Base-by-base conservation (phyloP, 139 green algal species). In the Eudorina sp. region DNA sequence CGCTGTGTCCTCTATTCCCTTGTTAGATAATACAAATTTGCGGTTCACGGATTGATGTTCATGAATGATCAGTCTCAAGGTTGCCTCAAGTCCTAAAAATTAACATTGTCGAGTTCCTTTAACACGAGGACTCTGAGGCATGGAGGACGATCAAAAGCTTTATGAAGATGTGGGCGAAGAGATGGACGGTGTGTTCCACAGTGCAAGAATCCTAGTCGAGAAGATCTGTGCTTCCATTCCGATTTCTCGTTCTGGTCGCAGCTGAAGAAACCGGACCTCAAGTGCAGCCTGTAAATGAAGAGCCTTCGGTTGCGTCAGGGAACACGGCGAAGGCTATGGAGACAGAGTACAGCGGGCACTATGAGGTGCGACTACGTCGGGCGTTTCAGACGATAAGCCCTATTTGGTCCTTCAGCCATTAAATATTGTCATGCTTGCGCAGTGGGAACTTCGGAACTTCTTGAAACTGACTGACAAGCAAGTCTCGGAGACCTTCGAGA, bases 401-500 rank as follows among this genome's bases (percentile, higher is more conserved):
- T 76, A 60, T 76, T 2, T 79, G 18, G 38, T 1, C 16, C 36
- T 79, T 36, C 19, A 13, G 69, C 69, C 69, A 27, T 29, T 19
- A 13, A 58, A 25, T 41, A 31, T 40, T n/a, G 40, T 51, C 70
- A 0, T n/a, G n/a, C 13, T 45, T 29, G n/a, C 53, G 79, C 92
- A 96, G 93, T 94, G 92, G 92, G 58, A 77, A 53, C 83, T 96
- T 4, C 34, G 84, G 2, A 92, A 93, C 70, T 94, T 90, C 29
- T 21, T 45, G 1, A 84, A 93, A 36, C 79, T 89, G 34, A 58
- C 45, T 41, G 81, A 93, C 4, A 74, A 89, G 7, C 96, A 95
- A 78, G 53, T 85, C 23, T 98, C 96, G 0, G 78, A 94, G 0
- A 90, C 84, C 0, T 98, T 98, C 84, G 94, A 96, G 31, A 89